Conservation (phyloP, 1,139 yeast genomes). For the Lodderomyces pseudojiufengensis region DNA sequence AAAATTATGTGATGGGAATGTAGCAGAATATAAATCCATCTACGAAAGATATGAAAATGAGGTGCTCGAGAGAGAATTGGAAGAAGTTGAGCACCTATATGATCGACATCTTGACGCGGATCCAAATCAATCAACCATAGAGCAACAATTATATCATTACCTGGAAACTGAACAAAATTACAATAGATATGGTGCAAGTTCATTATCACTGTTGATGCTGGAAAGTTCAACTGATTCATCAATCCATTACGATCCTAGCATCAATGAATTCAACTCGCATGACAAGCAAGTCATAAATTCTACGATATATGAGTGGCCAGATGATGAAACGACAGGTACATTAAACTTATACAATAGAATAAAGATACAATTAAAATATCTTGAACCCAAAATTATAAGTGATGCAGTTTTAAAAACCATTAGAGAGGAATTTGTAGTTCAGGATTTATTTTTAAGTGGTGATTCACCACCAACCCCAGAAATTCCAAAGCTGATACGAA, state of each 20-base stretch:
- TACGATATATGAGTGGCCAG: slow-evolving; percentile 16
- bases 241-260: too few relatives aligned
- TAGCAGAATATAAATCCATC: background rate
- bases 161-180: too few relatives aligned
- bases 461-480: slow-evolving; percentile 10
- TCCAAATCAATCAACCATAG: too few relatives aligned
- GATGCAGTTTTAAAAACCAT: slow-evolving; percentile 18
- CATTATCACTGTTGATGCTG: too few relatives aligned
- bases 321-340: slow-evolving; percentile 12
- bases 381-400: slow-evolving; percentile 15
- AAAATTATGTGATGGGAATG: background rate
- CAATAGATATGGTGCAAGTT: too few relatives aligned
- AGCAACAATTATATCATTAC: too few relatives aligned
- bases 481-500: slow-evolving; percentile 17
- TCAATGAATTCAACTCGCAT: background rate
- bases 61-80: background rate
- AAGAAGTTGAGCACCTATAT: slow-evolving; percentile 2
- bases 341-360: slow-evolving; percentile 10
- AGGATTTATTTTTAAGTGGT: slow-evolving; percentile 13
- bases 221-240: too few relatives aligned
- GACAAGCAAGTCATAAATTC: slow-evolving; percentile 12
- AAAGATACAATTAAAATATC: slow-evolving; percentile 11
- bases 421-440: slow-evolving; percentile 17
- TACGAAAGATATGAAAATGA: background rate
- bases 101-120: background rate